Conservation (phyloP, 2,329 filamentous ascomycete species). For the Aspergillus hiratsukae region DNA sequence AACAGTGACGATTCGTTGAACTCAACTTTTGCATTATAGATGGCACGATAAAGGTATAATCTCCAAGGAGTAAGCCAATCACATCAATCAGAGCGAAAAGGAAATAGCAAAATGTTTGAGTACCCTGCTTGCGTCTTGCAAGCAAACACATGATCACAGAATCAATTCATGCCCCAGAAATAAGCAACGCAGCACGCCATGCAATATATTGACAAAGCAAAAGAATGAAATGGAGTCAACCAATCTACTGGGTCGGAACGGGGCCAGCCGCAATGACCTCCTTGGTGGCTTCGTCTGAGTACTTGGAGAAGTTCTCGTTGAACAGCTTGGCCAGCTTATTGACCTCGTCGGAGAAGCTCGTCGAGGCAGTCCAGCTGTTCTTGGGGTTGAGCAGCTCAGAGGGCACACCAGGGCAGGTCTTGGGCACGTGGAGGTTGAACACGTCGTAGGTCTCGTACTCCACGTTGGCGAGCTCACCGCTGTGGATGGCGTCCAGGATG, state of each 20-base stretch:
- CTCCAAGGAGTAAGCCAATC: background rate
- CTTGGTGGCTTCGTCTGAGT: conserved; percentile 73
- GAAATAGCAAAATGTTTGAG: background rate
- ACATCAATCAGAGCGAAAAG: background rate
- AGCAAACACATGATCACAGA: conserved; percentile 5
- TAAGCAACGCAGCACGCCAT: conserved; percentile 16
- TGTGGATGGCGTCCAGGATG: conserved; percentile 97
- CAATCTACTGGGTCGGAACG: conserved; percentile 19
- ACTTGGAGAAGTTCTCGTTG: conserved; percentile 97
- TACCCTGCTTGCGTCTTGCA: conserved; percentile 5
- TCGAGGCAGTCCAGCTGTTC: conserved; percentile 82
- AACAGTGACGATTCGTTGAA: background rate
- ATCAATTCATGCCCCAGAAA: conserved; percentile 8
- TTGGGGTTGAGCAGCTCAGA: conserved; percentile 90
- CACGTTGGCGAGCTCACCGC: conserved; percentile 84
- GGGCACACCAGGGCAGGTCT: conserved; percentile 81
- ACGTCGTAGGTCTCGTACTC: conserved; percentile 94
- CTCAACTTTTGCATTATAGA: background rate
- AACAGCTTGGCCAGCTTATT: conserved; percentile 86
- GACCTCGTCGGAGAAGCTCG: conserved; percentile 81
- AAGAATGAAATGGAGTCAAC: conserved; percentile 5
- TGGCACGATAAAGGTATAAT: background rate
- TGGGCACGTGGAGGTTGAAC: conserved; percentile 97
- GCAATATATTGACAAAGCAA: conserved; percentile 10
- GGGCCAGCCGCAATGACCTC: conserved; percentile 63